Percentiles rank a stretch among this genome's conserved stretches.
Conservation (phyloP, 164 flowering plant species). For the Saururus chinensis region DNA sequence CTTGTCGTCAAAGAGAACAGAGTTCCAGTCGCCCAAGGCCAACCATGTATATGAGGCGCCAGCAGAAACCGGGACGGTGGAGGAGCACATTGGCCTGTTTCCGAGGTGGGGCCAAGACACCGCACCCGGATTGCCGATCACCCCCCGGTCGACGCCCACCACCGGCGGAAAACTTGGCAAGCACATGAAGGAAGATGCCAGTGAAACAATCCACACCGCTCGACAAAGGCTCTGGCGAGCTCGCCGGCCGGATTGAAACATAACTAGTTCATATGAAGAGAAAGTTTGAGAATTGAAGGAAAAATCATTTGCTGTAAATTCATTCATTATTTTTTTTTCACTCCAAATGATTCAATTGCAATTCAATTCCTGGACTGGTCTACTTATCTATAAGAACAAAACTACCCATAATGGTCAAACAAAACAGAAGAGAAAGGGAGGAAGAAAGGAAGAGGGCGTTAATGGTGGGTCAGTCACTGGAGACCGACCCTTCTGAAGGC, state of each 20-base stretch:
- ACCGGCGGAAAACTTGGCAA: not conserved
- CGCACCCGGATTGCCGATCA: not conserved
- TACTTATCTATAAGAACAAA: no score
- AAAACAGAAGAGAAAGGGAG: no score
- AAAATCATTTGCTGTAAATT: not conserved
- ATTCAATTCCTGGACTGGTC: no score
- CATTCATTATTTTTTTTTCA: not conserved
- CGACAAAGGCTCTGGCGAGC: constrained; percentile 5
- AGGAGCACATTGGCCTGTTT: not conserved
- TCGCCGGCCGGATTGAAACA: constrained; percentile 6
- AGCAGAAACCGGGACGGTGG: not conserved
- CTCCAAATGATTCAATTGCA: not conserved
- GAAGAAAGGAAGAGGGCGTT: no score
- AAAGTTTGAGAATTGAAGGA: not conserved
- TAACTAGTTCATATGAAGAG: not conserved
- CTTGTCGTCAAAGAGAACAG: not conserved
- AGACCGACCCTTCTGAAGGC: constrained; percentile 15
- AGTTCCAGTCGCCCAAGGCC: not conserved
- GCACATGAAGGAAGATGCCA: not conserved
- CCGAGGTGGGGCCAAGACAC: not conserved
- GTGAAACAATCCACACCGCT: constrained; percentile 6
- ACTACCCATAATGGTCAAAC: no score
- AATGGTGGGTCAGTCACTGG: not conserved
- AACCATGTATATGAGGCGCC: not conserved
- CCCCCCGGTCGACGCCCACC: not conserved